phyloP scores from a whole-genome alignment of 257 asterid species.

The Rhazya stricta region DNA sequence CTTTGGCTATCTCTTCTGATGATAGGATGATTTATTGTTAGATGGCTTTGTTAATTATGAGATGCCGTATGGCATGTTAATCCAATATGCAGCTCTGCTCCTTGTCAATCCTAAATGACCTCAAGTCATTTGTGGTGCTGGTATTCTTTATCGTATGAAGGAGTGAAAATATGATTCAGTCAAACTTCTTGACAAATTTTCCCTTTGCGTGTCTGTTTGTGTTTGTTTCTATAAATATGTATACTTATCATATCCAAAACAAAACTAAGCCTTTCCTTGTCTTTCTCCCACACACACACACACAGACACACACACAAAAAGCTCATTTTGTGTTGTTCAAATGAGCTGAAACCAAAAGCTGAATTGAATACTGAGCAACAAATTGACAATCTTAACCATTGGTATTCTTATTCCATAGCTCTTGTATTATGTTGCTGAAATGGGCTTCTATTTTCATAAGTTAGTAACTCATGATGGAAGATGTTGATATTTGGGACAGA shows the following conservation, averaged over 20 bases:
- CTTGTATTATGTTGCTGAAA: neutral
- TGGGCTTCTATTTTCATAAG: neutral
- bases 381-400: neutral
- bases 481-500: neutral
- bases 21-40: neutral
- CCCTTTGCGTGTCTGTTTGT: neutral
- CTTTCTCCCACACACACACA: no score
- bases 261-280: neutral
- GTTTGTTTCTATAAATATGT: neutral
- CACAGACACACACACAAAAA: no score
- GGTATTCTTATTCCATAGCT: neutral
- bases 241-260: neutral
- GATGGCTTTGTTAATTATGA: neutral
- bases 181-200: neutral
- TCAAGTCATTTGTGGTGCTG: neutral
- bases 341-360: conserved; percentile 3
- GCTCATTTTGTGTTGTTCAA: neutral
- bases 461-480: neutral
- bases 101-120: neutral
- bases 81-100: neutral
- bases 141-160: neutral
- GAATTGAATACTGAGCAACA: neutral
- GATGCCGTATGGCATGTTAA: neutral
- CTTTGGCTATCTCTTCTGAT: neutral
- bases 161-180: neutral